Base-by-base conservation (phyloP, 2,329 filamentous ascomycete species). In the Alternaria longipes region DNA sequence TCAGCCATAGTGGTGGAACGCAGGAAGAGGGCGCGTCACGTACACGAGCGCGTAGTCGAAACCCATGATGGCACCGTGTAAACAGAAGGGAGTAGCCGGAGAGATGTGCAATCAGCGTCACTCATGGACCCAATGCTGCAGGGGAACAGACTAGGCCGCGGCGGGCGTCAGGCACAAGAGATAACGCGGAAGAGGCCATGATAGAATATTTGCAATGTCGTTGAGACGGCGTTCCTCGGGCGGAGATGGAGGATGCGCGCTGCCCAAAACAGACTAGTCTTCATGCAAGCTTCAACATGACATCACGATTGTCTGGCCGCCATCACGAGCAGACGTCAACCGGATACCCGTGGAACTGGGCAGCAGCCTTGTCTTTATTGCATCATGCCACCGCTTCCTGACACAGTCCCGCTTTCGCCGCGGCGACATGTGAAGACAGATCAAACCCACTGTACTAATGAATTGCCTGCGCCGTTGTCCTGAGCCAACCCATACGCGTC, bases 11-110 rank as follows among this genome's bases (percentile, higher is more conserved):
- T 45, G 40, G 34, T 30, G 28, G 42, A 26, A 20, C 41, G 53
- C 34, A 62, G 49, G 32, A 38, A 16, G 52, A 50, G 55, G 47
- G 62, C 26, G 30, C 28, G 40, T 54, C 51, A 81, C 86, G 75
- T 83, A 88, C 86, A 89, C 86, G 64, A 87, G 79, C 52, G 86
- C 86, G 82, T 89, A 89, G 66, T 88, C 86, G 78, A 81, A 84
- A 40, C 85, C 85, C 86, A 88, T 88, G 60, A 62, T 69, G 75
- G 49, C 59, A 49, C 38, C 46, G 56, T 51, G 49, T 36, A 36
- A 46, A 46, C 49, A 44, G 53, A 34, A 47, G 46, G 59, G 54
- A 36, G 55, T 50, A 53, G 47, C 56, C 62, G 62, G 60, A 59
- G 54, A 65, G 53, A 62, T 36, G 57, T 57, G 41, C 67, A 64